Percentiles rank a stretch among this genome's conserved stretches.
Conservation (phyloP, 768 basidiomycete genomes). For the Suillus tomentosus region DNA sequence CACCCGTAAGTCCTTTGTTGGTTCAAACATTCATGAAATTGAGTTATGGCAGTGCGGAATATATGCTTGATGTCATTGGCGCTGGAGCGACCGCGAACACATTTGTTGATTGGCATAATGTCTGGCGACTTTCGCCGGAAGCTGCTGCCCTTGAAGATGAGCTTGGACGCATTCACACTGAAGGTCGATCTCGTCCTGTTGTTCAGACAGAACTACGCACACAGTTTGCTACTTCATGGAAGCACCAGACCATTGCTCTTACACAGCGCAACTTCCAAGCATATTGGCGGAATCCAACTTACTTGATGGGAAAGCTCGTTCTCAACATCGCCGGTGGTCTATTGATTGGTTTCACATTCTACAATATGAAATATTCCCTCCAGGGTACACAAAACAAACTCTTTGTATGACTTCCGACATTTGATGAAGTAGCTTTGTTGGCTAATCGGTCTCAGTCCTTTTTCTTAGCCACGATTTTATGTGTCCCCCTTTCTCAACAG, state of each 20-base stretch:
- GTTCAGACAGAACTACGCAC: constrained; percentile 40
- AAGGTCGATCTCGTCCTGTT: constrained; percentile 45
- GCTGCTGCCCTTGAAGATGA: constrained; percentile 36
- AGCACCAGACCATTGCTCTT: constrained; percentile 47
- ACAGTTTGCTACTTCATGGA: constrained; percentile 57
- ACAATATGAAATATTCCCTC: constrained; percentile 50
- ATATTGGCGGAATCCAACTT: constrained; percentile 61
- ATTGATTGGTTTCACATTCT: constrained; percentile 67
- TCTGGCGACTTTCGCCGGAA: constrained; percentile 60
- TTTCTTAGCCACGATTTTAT: constrained; percentile 55
- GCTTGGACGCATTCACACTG: constrained; percentile 48
- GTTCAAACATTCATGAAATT: constrained; percentile 56
- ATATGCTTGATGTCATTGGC: constrained; percentile 72
- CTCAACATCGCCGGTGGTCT: constrained; percentile 56
- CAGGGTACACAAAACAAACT: constrained; percentile 68
- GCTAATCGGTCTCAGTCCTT: constrained; percentile 36
- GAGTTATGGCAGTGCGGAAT: constrained; percentile 50
- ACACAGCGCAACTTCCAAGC: constrained; percentile 45
- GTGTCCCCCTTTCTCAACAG: constrained; percentile 60
- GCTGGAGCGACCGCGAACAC: constrained; percentile 67
- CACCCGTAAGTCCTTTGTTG: constrained; percentile 60
- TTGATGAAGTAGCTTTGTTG: constrained; percentile 4
- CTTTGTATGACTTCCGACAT: constrained; percentile 46
- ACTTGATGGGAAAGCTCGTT: constrained; percentile 58
- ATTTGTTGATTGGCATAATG: constrained; percentile 56